phyloP scores from a whole-genome alignment of 441 rosid genomes.

The Hura crepitans region DNA sequence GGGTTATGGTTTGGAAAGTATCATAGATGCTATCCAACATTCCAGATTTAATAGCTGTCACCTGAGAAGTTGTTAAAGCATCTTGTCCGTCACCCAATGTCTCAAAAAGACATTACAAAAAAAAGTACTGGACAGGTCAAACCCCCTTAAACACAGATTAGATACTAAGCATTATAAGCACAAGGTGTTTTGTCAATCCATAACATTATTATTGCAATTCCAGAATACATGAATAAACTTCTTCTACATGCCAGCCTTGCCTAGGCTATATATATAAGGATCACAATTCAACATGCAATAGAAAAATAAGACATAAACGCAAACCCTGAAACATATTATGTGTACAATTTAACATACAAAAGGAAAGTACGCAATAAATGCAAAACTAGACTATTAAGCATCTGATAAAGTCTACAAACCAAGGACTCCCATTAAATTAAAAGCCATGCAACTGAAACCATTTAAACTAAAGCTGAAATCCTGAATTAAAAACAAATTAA shows the following conservation, averaged over 20 bases:
- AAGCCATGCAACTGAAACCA: neutral
- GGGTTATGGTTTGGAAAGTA: slow-evolving; percentile 51
- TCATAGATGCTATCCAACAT: slow-evolving; percentile 88
- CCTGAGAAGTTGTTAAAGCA: slow-evolving; percentile 41
- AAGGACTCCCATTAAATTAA: neutral
- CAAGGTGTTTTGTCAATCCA: neutral
- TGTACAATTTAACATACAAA: neutral
- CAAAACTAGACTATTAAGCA: neutral
- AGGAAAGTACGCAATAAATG: slow-evolving; percentile 4
- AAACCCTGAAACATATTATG: neutral
- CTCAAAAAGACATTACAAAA: slow-evolving; percentile 6
- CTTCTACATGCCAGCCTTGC: neutral
- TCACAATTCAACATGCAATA: neutral
- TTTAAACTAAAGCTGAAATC: neutral
- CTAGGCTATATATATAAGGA: neutral
- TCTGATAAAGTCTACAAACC: neutral
- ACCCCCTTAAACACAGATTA: neutral
- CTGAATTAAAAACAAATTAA: neutral
- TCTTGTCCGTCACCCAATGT: slow-evolving; percentile 5
- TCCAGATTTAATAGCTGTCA: slow-evolving; percentile 70
- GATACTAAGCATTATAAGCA: neutral
- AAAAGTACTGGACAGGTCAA: neutral
- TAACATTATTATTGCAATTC: neutral
- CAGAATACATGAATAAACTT: neutral
- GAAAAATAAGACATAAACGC: slow-evolving; percentile 2